A percentile compares a stretch with the other conserved stretches of the same genome.
Evolutionary conservation across 345 rosid species (phyloP).

Genomic region (Turritis glabra): DNA sequence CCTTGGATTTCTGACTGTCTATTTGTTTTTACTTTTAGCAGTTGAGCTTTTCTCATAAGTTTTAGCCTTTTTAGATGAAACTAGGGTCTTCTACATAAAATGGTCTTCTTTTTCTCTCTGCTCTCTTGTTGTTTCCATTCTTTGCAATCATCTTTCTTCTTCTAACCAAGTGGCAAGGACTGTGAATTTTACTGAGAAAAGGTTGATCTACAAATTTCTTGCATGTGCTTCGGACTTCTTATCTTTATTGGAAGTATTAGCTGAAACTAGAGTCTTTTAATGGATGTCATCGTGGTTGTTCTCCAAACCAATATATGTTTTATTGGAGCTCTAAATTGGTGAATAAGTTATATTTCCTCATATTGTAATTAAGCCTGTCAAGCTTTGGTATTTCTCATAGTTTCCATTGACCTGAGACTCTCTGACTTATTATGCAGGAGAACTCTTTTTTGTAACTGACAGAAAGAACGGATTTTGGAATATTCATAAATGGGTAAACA

Average conservation of each 20-base stretch:
- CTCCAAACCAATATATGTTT: neutral
- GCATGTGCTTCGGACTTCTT: neutral
- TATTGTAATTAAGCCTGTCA: neutral
- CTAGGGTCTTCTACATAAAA: neutral
- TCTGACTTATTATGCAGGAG: constrained; percentile 58
- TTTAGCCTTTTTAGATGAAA: neutral
- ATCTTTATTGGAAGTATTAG: neutral
- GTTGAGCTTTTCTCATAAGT: neutral
- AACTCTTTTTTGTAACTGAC: constrained; percentile 80
- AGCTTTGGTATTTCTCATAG: neutral
- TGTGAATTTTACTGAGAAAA: neutral
- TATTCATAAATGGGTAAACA: constrained; percentile 83
- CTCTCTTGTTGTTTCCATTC: constrained; percentile 2
- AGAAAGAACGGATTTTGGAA: constrained; percentile 90
- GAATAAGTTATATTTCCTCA: neutral
- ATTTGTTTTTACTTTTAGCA: neutral
- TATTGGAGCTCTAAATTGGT: neutral
- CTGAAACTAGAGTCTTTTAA: constrained; percentile 1
- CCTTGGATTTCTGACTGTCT: neutral
- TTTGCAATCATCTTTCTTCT: neutral
- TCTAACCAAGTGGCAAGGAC: neutral
- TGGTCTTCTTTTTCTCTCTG: neutral
- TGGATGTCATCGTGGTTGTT: neutral
- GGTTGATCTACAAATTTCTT: neutral
- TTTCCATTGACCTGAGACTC: constrained; percentile 5